Evolutionary conservation across 2,329 filamentous ascomycete genomes (phyloP), one percentile per base, ranked within the genome.

Genomic region (Zasmidium angulare): DNA sequence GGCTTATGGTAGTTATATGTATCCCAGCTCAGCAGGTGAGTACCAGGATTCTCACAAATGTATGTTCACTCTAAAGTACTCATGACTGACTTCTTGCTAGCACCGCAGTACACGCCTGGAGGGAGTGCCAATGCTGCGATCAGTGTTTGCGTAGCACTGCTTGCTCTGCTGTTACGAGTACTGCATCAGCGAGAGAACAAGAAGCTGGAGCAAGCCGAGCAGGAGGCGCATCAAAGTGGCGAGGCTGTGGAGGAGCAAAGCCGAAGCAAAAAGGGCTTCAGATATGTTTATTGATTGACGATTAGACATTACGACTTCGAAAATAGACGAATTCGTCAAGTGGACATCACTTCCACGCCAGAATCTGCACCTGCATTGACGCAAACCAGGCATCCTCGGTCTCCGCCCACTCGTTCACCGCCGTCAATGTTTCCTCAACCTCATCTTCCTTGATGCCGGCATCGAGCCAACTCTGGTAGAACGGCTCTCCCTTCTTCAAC

Each of bases 341-440:
- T 19, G 22, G 46, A 50, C 9, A 12, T 50, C 21, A 50, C 66
- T 79, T 79, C 75, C 76, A 77, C 4, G 66, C 76, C 1, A 78
- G 65, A n/a, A 76, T 72, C 62, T 78, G 76, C 17, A 66, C 66
- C 63, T 77, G 72, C 54, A 76, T 14, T 10, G 68, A 61, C 4
- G 63, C 72, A 63, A 68, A 71, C 76, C 75, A 78, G 0, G 75
- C 75, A 64, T 76, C 75, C 48, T 77, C 72, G 12, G 65, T 71
- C 47, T 73, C 69, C 0, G 66, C 73, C 75, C 76, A 78, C 50
- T 64, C 62, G 21, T 65, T 52, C n/a, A 75, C 53, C 2, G 71
- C 72, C 1, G 1, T 31, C 53, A 69, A 29, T 11, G 72, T 71
- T 66, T 76, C 58, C 53, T 71, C 59, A 23, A 78, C 74, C 65